These are phyloP conservation scores for Epithemia pelagica DNA, from an alignment of 108 stramenopile species.

Conservation along the genomic window DNA sequence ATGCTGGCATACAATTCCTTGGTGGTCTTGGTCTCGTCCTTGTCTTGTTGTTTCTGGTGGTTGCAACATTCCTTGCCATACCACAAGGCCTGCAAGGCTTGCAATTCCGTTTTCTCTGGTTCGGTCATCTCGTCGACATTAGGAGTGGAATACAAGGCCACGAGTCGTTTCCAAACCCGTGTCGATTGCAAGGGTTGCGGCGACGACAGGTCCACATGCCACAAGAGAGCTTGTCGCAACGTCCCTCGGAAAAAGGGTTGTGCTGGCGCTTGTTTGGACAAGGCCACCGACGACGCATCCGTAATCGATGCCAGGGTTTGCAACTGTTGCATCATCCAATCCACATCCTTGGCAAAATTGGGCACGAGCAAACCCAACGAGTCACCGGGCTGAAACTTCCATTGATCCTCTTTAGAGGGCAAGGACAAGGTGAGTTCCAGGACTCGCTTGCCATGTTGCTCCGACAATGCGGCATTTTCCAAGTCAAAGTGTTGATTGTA, in stretches of 20 bases:
- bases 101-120: slow-evolving; percentile 39
- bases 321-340: background rate
- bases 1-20: slow-evolving; percentile 22
- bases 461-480: slow-evolving; percentile 16
- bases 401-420: slow-evolving; percentile 46
- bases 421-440: slow-evolving; percentile 70
- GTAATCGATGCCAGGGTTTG: background rate
- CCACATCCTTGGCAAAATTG: slow-evolving; percentile 43
- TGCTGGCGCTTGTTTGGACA: background rate
- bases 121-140: slow-evolving; percentile 35
- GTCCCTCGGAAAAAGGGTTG: slow-evolving; percentile 49
- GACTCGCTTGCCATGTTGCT: slow-evolving; percentile 78
- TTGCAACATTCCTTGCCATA: background rate
- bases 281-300: background rate
- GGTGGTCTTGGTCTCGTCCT: slow-evolving; percentile 11
- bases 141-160: slow-evolving; percentile 14
- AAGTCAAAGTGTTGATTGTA: slow-evolving; percentile 49
- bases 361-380: slow-evolving; percentile 75
- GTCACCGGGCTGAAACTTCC: slow-evolving; percentile 90
- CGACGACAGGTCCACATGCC: slow-evolving; percentile 67
- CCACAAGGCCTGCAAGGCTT: slow-evolving; percentile 35
- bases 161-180: slow-evolving; percentile 39
- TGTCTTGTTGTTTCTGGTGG: slow-evolving; percentile 15
- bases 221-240: slow-evolving; percentile 40
- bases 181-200: slow-evolving; percentile 52